Evolutionary conservation across 2,329 filamentous ascomycete genomes (phyloP), one percentile per base, ranked within the genome.

Genomic region (Colletotrichum sp.): DNA sequence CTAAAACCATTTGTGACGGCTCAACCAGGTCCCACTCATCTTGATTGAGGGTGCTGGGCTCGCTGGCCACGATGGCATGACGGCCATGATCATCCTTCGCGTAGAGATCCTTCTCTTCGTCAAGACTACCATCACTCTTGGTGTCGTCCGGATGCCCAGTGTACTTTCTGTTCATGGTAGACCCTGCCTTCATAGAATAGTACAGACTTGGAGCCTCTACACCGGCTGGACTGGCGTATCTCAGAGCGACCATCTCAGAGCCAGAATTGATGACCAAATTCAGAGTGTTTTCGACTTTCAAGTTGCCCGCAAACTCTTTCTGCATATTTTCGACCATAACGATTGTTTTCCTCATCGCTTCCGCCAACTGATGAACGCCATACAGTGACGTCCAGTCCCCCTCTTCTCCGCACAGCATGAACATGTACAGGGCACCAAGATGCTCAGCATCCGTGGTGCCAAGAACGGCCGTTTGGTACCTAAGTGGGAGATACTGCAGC

Each of bases 391-490:
- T 72, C 73, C 73, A 75, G 58, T 69, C 64, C n/a, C 73, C 73
- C 4, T 61, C 64, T 32, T 57, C 71, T 10, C 70, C 73, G 13
- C 73, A 75, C 1, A 74, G 26, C 16, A 55, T 57, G 34, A 75
- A 74, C 4, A 74, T 74, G 70, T 75, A 75, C 32, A 75, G 48
- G 3, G 70, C 70, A 4, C 70, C 70, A 9, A 75, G 8, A 9
- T 75, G 70, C 38, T 75, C 73, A 6, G 70, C 73, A 6, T 75
- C 73, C 5, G 70, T 75, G 12, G 73, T 75, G n/a, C 73, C 73
- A 6, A 74, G 18, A n/a, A 75, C 32, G 15, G 70, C 73, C 7
- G 48, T 36, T 16, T 75, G 73, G 15, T 75, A 75, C 28, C 70
- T 38, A 5, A 74, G 32, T 12, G 73, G 73, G 16, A 75, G 70